Evolutionary conservation across 148 eudicot genomes (phyloP).

Genomic region (Vaccinium vitisidaea): DNA sequence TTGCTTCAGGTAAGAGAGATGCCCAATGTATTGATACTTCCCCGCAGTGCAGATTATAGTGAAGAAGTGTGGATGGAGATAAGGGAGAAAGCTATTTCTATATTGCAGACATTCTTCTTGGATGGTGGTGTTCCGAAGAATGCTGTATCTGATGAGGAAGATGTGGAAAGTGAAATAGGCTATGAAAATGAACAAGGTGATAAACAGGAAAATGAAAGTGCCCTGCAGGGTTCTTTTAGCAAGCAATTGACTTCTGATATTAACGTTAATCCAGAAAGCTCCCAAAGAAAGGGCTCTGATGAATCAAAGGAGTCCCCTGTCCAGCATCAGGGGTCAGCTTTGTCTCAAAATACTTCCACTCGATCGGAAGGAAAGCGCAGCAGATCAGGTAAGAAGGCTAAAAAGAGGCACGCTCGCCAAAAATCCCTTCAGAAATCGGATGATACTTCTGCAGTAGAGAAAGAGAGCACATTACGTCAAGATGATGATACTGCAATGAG

Average conservation of each 20-base stretch:
- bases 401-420: constrained; percentile 85
- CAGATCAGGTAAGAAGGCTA: constrained; percentile 95
- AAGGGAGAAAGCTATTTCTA: constrained; percentile 85
- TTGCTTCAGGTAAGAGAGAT: constrained; percentile 82
- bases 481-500: constrained; percentile 95
- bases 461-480: constrained; percentile 62
- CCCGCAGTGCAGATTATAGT: constrained; percentile 97
- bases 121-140: constrained; percentile 69
- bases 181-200: constrained; percentile 49
- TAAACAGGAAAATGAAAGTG: constrained; percentile 45
- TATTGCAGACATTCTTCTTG: constrained; percentile 73
- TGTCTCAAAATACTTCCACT: constrained; percentile 49
- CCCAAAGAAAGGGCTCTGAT: constrained; percentile 41
- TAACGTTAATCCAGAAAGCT: constrained; percentile 50
- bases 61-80: constrained; percentile 99
- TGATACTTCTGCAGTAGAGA: constrained; percentile 53
- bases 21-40: constrained; percentile 99
- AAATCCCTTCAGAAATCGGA: constrained; percentile 71
- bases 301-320: constrained; percentile 53
- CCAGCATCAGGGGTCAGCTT: constrained; percentile 51
- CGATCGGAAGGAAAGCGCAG: constrained; percentile 77
- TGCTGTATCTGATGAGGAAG: constrained; percentile 87
- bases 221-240: constrained; percentile 44
- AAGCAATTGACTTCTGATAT: constrained; percentile 46
- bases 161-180: constrained; percentile 66